Conservation (phyloP, 2,329 filamentous ascomycete species). For the Sordariomycetes sp. region DNA sequence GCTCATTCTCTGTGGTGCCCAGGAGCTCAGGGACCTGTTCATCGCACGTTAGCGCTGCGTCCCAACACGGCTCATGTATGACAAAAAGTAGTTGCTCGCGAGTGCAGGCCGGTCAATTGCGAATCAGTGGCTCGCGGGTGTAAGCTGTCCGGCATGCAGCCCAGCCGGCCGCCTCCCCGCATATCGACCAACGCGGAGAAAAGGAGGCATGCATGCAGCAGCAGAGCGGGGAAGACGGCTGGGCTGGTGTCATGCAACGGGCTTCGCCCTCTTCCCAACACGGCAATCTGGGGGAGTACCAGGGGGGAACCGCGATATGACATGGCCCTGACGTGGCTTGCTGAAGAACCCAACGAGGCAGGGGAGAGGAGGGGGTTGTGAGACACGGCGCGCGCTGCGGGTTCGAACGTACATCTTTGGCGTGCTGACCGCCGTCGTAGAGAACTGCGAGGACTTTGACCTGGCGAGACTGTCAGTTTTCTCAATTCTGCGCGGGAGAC, state of each 20-base stretch:
- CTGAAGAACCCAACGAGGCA: not conserved
- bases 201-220: no score
- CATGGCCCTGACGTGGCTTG: not conserved
- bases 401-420: conserved; percentile 61
- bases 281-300: not conserved
- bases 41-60: not conserved
- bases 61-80: no score
- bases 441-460: conserved; percentile 92
- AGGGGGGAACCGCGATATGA: not conserved
- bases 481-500: no score
- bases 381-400: not conserved
- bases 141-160: no score
- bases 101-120: no score
- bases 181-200: no score
- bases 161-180: no score
- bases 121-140: no score
- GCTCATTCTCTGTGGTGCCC: conserved; percentile 96
- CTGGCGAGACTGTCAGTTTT: no score
- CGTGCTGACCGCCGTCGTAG: conserved; percentile 87
- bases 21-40: conserved; percentile 66
- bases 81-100: no score
- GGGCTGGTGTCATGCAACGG: no score
- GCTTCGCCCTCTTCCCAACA: no score
- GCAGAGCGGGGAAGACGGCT: not conserved
- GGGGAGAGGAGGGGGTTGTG: conserved; percentile 4